These are phyloP conservation scores for Neonectria faginata DNA, from an alignment of 2,329 filamentous ascomycete genomes.

Conservation along the genomic window DNA sequence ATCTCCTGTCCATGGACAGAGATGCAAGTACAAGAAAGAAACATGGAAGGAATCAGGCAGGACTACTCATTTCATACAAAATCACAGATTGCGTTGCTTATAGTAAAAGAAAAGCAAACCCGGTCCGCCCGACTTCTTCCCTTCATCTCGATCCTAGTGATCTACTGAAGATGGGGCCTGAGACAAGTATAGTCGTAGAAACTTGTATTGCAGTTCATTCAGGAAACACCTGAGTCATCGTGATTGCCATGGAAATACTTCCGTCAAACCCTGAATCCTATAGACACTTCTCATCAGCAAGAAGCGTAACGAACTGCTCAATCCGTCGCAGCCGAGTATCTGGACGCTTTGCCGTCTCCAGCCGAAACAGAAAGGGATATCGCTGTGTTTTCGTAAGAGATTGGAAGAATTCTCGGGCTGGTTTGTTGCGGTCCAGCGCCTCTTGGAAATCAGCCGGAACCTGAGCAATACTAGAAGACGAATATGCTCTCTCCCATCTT, in stretches of 20 bases:
- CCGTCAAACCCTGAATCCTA: conserved; percentile 43
- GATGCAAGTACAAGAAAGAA: no score
- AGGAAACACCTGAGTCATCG: background rate
- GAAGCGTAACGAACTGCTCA: conserved; percentile 54
- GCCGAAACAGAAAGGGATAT: conserved; percentile 59
- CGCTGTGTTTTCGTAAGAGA: conserved; percentile 57
- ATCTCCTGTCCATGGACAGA: no score
- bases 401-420: conserved; percentile 54
- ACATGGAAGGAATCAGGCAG: no score
- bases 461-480: conserved; percentile 58
- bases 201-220: no score
- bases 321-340: conserved; percentile 55
- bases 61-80: no score
- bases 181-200: background rate
- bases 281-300: conserved; percentile 46
- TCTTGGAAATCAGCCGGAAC: conserved; percentile 62
- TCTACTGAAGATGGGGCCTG: no score
- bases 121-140: no score
- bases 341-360: conserved; percentile 56
- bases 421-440: conserved; percentile 54
- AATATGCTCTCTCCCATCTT: conserved; percentile 69
- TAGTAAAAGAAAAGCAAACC: no score
- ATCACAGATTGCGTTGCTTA: no score
- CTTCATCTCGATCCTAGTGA: no score
- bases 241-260: background rate